Evolutionary conservation across 2,329 filamentous ascomycete genomes (phyloP).

Genomic region (Fusarium lateritium): DNA sequence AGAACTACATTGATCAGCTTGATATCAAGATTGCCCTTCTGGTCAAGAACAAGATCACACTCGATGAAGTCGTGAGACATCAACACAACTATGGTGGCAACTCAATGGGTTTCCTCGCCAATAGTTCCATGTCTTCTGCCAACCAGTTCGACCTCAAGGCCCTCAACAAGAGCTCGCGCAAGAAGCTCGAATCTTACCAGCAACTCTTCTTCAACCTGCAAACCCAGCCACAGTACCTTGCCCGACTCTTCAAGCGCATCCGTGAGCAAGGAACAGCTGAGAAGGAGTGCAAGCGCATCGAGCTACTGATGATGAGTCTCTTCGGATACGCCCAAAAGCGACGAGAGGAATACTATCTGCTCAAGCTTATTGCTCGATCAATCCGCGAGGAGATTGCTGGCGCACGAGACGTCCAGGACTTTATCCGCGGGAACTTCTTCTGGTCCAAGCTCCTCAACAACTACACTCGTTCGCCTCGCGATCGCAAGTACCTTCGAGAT

Average conservation of each 20-base stretch:
- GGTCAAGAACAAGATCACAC: conserved; percentile 99
- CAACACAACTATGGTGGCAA: conserved; percentile 96
- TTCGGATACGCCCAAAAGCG: conserved; percentile 98
- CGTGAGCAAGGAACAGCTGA: conserved; percentile 88
- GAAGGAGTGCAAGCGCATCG: conserved; percentile 92
- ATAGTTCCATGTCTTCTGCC: conserved; percentile 87
- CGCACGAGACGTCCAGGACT: conserved; percentile 83
- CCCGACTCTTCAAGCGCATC: conserved; percentile 86
- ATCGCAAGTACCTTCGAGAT: conserved; percentile 92
- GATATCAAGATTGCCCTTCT: conserved; percentile 99
- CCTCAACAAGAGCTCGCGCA: conserved; percentile 94
- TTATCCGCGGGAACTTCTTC: conserved; percentile 90
- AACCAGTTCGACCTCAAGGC: conserved; percentile 98
- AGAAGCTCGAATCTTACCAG: conserved; percentile 97
- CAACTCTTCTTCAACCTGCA: conserved; percentile 98
- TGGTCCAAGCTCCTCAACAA: conserved; percentile 89
- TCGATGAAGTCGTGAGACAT: conserved; percentile 97
- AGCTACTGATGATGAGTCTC: conserved; percentile 94
- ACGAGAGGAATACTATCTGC: conserved; percentile 94
- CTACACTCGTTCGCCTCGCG: conserved; percentile 91
- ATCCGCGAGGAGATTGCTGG: conserved; percentile 88
- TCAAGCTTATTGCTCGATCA: conserved; percentile 88
- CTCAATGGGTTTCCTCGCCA: conserved; percentile 86
- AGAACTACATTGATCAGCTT: conserved; percentile 98
- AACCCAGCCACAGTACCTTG: conserved; percentile 95